These are phyloP conservation scores for Platismatia glauca DNA, from an alignment of 495 filamentous ascomycete species.

Conservation along the genomic window DNA sequence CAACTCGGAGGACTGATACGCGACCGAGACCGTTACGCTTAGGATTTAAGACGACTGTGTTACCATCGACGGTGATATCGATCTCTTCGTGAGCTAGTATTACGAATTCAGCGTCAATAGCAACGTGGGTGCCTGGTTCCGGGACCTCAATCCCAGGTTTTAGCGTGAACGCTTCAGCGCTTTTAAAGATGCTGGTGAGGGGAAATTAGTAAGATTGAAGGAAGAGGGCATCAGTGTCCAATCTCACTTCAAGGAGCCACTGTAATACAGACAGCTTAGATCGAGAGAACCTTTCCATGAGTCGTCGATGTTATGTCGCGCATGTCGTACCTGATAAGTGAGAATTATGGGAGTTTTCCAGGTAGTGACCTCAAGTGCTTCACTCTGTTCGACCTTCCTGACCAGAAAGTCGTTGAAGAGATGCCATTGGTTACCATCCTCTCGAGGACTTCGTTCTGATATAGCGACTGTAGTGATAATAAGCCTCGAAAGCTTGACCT, in stretches of 20 bases:
- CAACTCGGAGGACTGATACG: conserved; percentile 76
- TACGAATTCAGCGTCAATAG: conserved; percentile 94
- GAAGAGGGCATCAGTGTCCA: background rate
- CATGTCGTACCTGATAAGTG: conserved; percentile 69
- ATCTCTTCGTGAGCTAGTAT: conserved; percentile 83
- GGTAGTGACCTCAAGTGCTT: conserved; percentile 73
- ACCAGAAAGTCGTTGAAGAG: conserved; percentile 97
- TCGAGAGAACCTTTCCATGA: conserved; percentile 79
- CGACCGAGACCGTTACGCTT: conserved; percentile 76
- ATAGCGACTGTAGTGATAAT: conserved; percentile 51
- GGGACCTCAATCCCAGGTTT: conserved; percentile 56
- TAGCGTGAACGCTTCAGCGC: conserved; percentile 43
- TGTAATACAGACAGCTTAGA: conserved; percentile 70
- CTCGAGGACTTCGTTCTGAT: conserved; percentile 44
- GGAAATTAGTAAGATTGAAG: background rate
- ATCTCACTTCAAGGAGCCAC: conserved; percentile 54
- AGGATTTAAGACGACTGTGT: conserved; percentile 75
- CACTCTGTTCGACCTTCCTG: conserved; percentile 61
- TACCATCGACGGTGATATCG: conserved; percentile 84
- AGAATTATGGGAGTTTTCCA: conserved; percentile 91
- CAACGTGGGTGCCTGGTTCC: conserved; percentile 61
- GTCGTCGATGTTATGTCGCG: conserved; percentile 67
- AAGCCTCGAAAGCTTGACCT: background rate
- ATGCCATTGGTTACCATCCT: conserved; percentile 65
- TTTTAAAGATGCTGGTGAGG: conserved; percentile 22